Conservation (phyloP, 768 basidiomycete genomes). For the Galerina marginata region DNA sequence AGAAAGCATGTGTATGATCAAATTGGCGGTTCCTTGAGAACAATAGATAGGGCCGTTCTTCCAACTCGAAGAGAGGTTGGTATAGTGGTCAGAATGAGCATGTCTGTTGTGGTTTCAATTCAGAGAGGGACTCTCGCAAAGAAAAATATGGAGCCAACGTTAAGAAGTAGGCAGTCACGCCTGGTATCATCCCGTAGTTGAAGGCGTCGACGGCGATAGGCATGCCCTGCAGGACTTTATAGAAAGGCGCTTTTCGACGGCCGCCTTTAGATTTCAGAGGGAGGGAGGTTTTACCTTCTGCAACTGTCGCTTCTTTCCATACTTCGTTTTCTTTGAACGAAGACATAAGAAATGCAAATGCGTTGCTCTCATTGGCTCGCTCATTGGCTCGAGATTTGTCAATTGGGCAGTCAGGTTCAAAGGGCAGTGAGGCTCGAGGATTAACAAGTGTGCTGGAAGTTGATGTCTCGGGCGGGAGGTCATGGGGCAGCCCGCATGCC, state of each 20-base stretch:
- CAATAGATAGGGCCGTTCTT: conserved; percentile 94
- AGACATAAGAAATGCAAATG: conserved; percentile 90
- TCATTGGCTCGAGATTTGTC: conserved; percentile 20
- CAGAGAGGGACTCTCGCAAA: not conserved
- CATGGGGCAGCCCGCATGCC: not conserved
- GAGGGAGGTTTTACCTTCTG: conserved; percentile 53
- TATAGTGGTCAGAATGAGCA: conserved; percentile 97
- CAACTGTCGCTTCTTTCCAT: conserved; percentile 80
- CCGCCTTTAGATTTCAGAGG: conserved; percentile 52
- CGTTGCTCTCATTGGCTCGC: conserved; percentile 34
- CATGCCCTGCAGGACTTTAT: conserved; percentile 96
- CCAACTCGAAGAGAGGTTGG: conserved; percentile 89
- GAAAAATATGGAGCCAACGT: conserved; percentile 55
- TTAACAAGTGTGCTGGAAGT: no score
- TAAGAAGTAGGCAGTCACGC: conserved; percentile 88
- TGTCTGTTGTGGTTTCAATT: conserved; percentile 58
- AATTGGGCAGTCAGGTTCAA: conserved; percentile 13
- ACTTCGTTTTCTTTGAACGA: conserved; percentile 78
- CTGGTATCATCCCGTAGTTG: conserved; percentile 89
- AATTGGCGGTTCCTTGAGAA: conserved; percentile 89
- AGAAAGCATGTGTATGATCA: conserved; percentile 89
- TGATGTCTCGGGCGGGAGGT: no score
- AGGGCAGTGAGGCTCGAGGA: not conserved
- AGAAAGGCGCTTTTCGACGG: conserved; percentile 88
- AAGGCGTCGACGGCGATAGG: conserved; percentile 98